Base-by-base conservation (phyloP, 106 monocot species). In the Amphibolis antarctica region DNA sequence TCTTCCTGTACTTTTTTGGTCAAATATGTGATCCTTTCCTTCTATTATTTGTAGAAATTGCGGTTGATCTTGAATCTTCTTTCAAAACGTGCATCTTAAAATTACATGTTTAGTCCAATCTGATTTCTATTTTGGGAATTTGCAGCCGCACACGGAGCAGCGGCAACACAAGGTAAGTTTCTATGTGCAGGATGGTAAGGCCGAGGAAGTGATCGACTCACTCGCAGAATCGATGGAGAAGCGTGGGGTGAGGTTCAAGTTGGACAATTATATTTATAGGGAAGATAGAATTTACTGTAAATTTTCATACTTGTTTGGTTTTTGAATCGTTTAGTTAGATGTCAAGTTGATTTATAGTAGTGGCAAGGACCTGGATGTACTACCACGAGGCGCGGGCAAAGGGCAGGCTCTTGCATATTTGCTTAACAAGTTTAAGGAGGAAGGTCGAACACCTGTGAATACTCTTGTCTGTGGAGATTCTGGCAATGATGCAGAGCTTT, bases 401-500 rank as follows among this genome's bases (percentile, higher is more conserved):
- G 93, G 93, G 24, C 79, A 89, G 63, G 93, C 93, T 23, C 83
- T 94, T 73, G 75, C 79, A 46, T 94, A 94, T 79, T 54, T 94
- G 67, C 79, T 83, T 5, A 77, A 81, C 12, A 89, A 89, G 73
- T 72, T 94, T 11, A 77, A 73, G 59, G 49, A 71, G 42, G 64
- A 72, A 24, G 79, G 77, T 36, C 83, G 82, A 29, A 50, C 43
- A 52, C 93, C 93, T 11, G 46, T 71, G 15, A 83, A 82, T 59
- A 94, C 89, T 62, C 89, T 94, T 67, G 93, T 63, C 42, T 94
- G 93, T 75, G 93, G 93, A 48, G 93, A 94, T 44, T 94, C 93
- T 65, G 93, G 93, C 62, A 94, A 94, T 76, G 93, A 94, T 71
- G 83, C 88, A 14, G 89, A 94, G 62, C 65, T 94, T 36, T 94